These are phyloP conservation scores for Candida coleopterorum DNA, from an alignment of 805 yeast genomes.

Conservation along the genomic window DNA sequence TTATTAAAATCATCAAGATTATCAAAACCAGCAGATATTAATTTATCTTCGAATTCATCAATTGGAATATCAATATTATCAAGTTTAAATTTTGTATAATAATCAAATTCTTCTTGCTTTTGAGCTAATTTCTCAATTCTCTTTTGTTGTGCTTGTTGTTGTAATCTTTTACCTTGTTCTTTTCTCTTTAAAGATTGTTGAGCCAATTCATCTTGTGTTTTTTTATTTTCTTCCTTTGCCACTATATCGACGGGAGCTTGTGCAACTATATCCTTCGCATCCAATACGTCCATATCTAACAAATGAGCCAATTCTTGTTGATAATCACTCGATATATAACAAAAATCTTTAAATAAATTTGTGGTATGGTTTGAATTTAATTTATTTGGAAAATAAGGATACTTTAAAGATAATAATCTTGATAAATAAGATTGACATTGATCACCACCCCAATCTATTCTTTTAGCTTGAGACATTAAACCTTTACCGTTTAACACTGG, in stretches of 20 bases:
- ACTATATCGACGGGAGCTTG: conserved; percentile 73
- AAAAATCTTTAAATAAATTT: conserved; percentile 64
- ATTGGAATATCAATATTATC: conserved; percentile 48
- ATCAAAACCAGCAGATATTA: conserved; percentile 73
- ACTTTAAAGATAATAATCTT: conserved; percentile 66
- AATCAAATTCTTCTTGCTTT: conserved; percentile 74
- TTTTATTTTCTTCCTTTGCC: conserved; percentile 61
- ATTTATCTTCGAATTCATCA: conserved; percentile 48
- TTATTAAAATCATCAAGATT: conserved; percentile 68
- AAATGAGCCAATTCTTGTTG: conserved; percentile 52
- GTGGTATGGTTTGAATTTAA: conserved; percentile 61
- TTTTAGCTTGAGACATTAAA: conserved; percentile 58
- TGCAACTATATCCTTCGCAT: conserved; percentile 63
- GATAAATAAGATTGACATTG: conserved; percentile 62
- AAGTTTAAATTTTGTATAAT: conserved; percentile 56
- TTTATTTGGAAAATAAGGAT: conserved; percentile 86
- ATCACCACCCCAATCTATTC: conserved; percentile 91
- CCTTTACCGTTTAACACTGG: conserved; percentile 78
- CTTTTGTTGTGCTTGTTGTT: conserved; percentile 86
- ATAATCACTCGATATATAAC: conserved; percentile 72
- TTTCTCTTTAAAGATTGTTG: conserved; percentile 72
- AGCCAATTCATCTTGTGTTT: conserved; percentile 77
- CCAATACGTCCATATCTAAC: conserved; percentile 61
- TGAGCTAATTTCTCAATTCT: conserved; percentile 75
- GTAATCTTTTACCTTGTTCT: conserved; percentile 83